A percentile compares a stretch with the other conserved stretches of the same genome.
Conservation (phyloP, 2,329 filamentous ascomycete species). For the Sclerotinia subarctica region DNA sequence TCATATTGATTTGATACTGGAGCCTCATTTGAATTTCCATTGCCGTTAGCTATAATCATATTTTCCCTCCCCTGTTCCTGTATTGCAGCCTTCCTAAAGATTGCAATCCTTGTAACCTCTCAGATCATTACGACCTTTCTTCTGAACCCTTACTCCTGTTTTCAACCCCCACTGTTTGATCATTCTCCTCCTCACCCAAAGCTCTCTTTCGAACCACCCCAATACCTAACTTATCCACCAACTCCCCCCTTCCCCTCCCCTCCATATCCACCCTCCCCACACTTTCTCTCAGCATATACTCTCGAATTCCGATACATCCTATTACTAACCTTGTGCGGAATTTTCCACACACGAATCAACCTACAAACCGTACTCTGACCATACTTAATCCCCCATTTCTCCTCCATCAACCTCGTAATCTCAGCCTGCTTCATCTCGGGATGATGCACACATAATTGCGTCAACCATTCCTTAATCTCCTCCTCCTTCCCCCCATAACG, state of each 20-base stretch:
- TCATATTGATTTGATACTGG: neutral
- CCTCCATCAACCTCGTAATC: neutral
- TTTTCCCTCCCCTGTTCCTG: neutral
- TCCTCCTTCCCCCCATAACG: conserved; percentile 19
- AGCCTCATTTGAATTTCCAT: neutral
- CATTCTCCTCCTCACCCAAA: conserved; percentile 19
- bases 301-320: neutral
- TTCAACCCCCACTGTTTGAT: conserved; percentile 15
- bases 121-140: conserved; percentile 6
- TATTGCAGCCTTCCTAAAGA: neutral
- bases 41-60: neutral
- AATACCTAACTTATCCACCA: conserved; percentile 16
- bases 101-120: neutral
- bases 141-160: conserved; percentile 18
- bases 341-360: neutral
- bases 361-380: neutral
- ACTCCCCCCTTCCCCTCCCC: neutral
- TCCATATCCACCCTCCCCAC: neutral
- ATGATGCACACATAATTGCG: conserved; percentile 13
- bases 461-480: conserved; percentile 18
- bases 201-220: conserved; percentile 5
- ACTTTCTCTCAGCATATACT: neutral
- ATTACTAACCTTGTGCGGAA: neutral
- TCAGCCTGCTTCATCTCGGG: conserved; percentile 25
- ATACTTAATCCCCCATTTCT: neutral